Percentiles rank a stretch among this genome's conserved stretches.
Evolutionary conservation across 441 rosid genomes (phyloP).

Genomic region (Euphorbia schlechtendalii): DNA sequence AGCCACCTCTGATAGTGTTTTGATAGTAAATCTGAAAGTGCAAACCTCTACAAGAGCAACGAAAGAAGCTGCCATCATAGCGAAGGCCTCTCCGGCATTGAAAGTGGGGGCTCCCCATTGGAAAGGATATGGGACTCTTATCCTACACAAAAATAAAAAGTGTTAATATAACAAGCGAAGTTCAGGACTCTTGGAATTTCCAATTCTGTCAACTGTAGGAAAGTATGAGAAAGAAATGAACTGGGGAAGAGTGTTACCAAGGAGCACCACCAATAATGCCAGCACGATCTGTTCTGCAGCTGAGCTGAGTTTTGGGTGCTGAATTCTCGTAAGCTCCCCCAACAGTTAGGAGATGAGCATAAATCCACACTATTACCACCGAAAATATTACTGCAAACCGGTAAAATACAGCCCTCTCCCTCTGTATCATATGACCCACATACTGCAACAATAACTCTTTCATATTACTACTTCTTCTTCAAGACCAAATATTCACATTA

Average conservation of each 20-base stretch:
- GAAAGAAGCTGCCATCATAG: conserved; percentile 63
- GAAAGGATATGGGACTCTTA: conserved; percentile 63
- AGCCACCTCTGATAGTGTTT: no score
- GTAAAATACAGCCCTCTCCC: conserved; percentile 46
- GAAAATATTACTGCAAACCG: conserved; percentile 83
- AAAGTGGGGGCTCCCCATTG: conserved; percentile 78
- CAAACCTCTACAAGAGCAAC: conserved; percentile 68
- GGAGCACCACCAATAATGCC: conserved; percentile 81
- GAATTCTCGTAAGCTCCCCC: conserved; percentile 74
- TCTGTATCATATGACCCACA: conserved; percentile 53
- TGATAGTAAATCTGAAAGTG: no score
- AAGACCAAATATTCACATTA: conserved; percentile 4
- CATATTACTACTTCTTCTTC: conserved; percentile 9
- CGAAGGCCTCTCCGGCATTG: conserved; percentile 48
- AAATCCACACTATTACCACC: conserved; percentile 77
- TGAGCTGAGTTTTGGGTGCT: conserved; percentile 54
- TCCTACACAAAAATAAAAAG: conserved; percentile 31
- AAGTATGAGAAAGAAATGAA: no score
- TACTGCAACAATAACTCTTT: conserved; percentile 81
- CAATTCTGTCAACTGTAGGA: no score
- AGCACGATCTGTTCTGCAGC: conserved; percentile 88
- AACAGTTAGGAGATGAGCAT: no score
- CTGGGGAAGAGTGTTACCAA: no score
- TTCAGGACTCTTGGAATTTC: no score
- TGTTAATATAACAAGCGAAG: no score